A percentile compares a stretch with the other conserved stretches of the same genome.
phyloP scores from a whole-genome alignment of 805 yeast genomes.

The Saccharomyces jurei region DNA sequence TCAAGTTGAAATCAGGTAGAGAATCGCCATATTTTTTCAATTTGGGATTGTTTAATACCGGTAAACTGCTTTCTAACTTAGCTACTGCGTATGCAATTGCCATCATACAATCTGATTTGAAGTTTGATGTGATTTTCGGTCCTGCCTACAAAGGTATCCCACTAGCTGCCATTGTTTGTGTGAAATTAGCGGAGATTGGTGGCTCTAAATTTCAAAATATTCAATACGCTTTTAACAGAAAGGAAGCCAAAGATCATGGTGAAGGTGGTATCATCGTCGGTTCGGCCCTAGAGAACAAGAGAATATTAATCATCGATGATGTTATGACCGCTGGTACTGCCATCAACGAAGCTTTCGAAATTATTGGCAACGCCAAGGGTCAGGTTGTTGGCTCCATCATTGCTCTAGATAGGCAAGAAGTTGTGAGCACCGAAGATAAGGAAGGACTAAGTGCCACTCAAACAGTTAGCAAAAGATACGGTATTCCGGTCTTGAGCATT shows the following conservation, averaged over 20 bases:
- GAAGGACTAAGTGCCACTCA: conserved; percentile 64
- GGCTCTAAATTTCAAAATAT: conserved; percentile 65
- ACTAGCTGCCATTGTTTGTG: conserved; percentile 84
- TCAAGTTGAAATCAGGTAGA: conserved; percentile 88
- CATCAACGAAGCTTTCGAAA: conserved; percentile 82
- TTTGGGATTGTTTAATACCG: conserved; percentile 81
- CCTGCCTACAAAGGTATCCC: conserved; percentile 99
- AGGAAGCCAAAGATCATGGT: conserved; percentile 95
- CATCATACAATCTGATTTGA: conserved; percentile 69
- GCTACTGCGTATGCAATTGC: conserved; percentile 87
- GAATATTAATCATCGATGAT: conserved; percentile 83
- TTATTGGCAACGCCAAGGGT: conserved; percentile 65
- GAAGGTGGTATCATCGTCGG: conserved; percentile 97
- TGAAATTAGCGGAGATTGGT: conserved; percentile 84
- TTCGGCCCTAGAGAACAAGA: conserved; percentile 58
- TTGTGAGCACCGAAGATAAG: conserved; percentile 49
- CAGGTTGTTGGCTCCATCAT: conserved; percentile 74
- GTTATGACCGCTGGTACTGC: conserved; percentile 99
- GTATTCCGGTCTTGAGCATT: conserved; percentile 78
- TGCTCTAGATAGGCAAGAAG: conserved; percentile 93
- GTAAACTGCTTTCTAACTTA: conserved; percentile 65
- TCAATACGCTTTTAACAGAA: conserved; percentile 92
- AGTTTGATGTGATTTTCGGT: conserved; percentile 88
- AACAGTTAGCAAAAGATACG: conserved; percentile 60
- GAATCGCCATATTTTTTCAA: conserved; percentile 94